Percentiles rank a stretch among this genome's conserved stretches.
phyloP scores from a whole-genome alignment of 257 asterid genomes.

The Mitragyna speciosa region DNA sequence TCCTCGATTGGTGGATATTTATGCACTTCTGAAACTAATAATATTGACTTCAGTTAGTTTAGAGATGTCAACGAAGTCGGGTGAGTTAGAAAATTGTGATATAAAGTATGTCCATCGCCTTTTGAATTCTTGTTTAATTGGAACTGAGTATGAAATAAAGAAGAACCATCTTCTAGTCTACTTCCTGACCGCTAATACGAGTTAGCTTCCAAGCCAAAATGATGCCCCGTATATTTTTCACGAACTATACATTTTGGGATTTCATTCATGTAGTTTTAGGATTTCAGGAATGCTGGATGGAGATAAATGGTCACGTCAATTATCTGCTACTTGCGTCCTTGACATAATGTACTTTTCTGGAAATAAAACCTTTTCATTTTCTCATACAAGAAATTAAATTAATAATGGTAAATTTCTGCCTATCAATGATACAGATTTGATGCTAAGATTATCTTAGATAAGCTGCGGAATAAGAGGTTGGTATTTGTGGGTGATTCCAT shows the following conservation, averaged over 20 bases:
- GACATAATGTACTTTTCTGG: not conserved
- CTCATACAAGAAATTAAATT: not conserved
- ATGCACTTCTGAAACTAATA: not conserved
- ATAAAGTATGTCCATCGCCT: not conserved
- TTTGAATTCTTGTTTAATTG: not conserved
- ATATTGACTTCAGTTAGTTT: not conserved
- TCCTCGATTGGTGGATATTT: not conserved
- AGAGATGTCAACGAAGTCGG: not conserved
- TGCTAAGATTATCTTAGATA: conserved; percentile 70
- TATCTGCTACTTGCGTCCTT: not conserved
- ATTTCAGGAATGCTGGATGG: not conserved
- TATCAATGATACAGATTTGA: conserved; percentile 53
- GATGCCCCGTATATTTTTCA: not conserved
- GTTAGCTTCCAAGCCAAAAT: not conserved
- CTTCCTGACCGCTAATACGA: not conserved
- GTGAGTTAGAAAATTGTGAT: not conserved
- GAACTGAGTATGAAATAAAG: not conserved
- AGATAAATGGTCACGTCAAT: not conserved
- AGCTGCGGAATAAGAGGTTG: conserved; percentile 68
- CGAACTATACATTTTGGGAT: not conserved
- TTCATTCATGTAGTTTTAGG: not conserved
- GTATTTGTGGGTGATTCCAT: conserved; percentile 95
- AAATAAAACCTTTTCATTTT: not conserved
- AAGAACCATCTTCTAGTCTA: not conserved
- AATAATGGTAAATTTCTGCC: not conserved